Conservation (phyloP, 371 early-diverging fungal genomes). For the Apophysomyces trapeziformis region DNA sequence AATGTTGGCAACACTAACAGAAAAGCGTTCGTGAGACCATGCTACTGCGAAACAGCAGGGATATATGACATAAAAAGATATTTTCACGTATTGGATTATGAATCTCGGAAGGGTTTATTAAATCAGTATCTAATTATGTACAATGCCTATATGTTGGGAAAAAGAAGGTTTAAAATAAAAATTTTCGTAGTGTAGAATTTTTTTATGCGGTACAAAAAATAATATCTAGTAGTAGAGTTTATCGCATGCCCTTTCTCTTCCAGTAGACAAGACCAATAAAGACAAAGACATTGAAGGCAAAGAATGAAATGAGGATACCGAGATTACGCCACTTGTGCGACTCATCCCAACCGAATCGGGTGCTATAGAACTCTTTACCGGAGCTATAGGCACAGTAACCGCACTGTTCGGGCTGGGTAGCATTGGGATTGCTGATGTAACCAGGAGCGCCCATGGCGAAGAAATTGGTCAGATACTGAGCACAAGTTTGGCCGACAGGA, state of each 20-base stretch:
- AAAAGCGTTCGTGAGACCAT: too few species aligned
- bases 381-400: slow-evolving; percentile 59
- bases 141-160: not conserved
- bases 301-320: slow-evolving; percentile 55
- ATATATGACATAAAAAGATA: too few species aligned
- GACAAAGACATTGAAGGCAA: slow-evolving; percentile 51
- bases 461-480: slow-evolving; percentile 56
- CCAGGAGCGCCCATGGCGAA: slow-evolving; percentile 48
- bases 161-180: not conserved
- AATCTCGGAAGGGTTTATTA: too few species aligned
- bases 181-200: not conserved
- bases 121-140: too few species aligned
- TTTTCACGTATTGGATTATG: too few species aligned
- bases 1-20: too few species aligned
- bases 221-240: slow-evolving; percentile 11
- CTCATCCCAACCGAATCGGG: slow-evolving; percentile 31
- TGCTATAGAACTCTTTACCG: slow-evolving; percentile 57
- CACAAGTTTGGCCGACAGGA: slow-evolving; percentile 63
- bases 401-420: slow-evolving; percentile 46
- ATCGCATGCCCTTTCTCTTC: slow-evolving; percentile 27
- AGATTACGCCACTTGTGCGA: slow-evolving; percentile 71
- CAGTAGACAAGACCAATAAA: slow-evolving; percentile 28
- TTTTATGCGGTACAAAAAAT: slow-evolving; percentile 2
- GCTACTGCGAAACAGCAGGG: too few species aligned
- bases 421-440: slow-evolving; percentile 52